These are phyloP conservation scores for Glomus cerebriforme DNA, from an alignment of 192 early-diverging fungal genomes.

Conservation along the genomic window DNA sequence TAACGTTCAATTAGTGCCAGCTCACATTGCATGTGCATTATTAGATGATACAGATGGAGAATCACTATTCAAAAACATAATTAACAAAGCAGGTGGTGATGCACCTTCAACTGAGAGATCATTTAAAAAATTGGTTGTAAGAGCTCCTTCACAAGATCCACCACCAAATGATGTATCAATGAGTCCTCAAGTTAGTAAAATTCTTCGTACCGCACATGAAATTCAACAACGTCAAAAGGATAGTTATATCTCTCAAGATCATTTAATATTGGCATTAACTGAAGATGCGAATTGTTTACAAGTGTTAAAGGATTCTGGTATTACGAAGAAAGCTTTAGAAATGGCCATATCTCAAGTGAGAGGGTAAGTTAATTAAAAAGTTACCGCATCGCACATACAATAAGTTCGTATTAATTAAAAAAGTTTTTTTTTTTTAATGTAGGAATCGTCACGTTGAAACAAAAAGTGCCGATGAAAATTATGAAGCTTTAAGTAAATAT, in stretches of 20 bases:
- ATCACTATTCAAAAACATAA: constrained; percentile 74
- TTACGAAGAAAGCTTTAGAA: constrained; percentile 71
- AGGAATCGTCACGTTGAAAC: constrained; percentile 85
- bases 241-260: constrained; percentile 85
- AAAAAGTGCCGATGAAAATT: constrained; percentile 82
- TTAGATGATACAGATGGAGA: constrained; percentile 80
- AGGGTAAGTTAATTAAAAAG: not conserved
- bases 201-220: constrained; percentile 76
- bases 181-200: constrained; percentile 57
- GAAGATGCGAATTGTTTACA: constrained; percentile 66
- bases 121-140: constrained; percentile 76
- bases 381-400: not conserved
- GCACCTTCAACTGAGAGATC: constrained; percentile 71
- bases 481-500: constrained; percentile 94
- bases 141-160: constrained; percentile 82
- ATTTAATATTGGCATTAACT: constrained; percentile 81
- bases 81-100: constrained; percentile 86
- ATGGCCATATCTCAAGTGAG: constrained; percentile 73
- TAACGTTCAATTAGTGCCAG: constrained; percentile 76
- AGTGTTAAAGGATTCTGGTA: constrained; percentile 67
- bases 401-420: not conserved
- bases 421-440: not conserved
- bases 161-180: constrained; percentile 76
- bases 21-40: constrained; percentile 80
- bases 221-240: constrained; percentile 88